These are phyloP conservation scores for Ganoderma boninense DNA, from an alignment of 1,284 basidiomycete species.

Conservation along the genomic window DNA sequence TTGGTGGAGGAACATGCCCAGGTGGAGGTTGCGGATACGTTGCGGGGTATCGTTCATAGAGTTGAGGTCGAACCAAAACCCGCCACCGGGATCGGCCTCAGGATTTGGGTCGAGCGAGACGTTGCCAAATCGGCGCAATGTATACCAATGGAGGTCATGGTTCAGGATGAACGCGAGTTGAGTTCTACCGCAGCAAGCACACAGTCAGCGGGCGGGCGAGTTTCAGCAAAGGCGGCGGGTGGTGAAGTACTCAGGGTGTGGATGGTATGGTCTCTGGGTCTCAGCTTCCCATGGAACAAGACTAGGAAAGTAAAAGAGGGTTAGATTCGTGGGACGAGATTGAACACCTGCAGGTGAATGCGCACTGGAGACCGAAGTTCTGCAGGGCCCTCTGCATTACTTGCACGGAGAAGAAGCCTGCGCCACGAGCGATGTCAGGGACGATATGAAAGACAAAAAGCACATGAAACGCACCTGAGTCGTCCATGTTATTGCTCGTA, in stretches of 20 bases:
- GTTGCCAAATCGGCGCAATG: slow-evolving; percentile 3
- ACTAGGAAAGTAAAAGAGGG: not conserved
- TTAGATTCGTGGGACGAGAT: slow-evolving; percentile 6
- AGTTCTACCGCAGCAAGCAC: slow-evolving; percentile 53
- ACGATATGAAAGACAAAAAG: not conserved
- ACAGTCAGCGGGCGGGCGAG: not conserved
- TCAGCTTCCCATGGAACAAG: slow-evolving; percentile 5
- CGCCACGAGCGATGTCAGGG: not conserved
- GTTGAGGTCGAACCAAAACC: slow-evolving; percentile 93
- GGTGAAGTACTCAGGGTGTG: slow-evolving; percentile 28
- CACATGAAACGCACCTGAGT: slow-evolving; percentile 63
- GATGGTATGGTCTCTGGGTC: slow-evolving; percentile 2
- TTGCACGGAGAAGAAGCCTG: slow-evolving; percentile 89
- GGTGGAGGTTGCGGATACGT: slow-evolving; percentile 2
- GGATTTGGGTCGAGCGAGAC: slow-evolving; percentile 7
- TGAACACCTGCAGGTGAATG: slow-evolving; percentile 15
- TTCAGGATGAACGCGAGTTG: slow-evolving; percentile 93
- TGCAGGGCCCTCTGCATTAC: slow-evolving; percentile 85
- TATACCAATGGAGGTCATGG: slow-evolving; percentile 46
- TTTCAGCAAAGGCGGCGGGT: not conserved
- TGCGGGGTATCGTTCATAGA: slow-evolving; percentile 72
- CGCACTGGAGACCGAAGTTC: slow-evolving; percentile 77
- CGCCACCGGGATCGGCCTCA: slow-evolving; percentile 52
- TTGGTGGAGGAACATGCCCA: slow-evolving; percentile 9
- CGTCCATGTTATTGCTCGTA: slow-evolving; percentile 86